A percentile compares a stretch with the other conserved stretches of the same genome.
These are phyloP conservation scores for Crithidia bombi DNA, from an alignment of 208 protist species.

Conservation along the genomic window DNA sequence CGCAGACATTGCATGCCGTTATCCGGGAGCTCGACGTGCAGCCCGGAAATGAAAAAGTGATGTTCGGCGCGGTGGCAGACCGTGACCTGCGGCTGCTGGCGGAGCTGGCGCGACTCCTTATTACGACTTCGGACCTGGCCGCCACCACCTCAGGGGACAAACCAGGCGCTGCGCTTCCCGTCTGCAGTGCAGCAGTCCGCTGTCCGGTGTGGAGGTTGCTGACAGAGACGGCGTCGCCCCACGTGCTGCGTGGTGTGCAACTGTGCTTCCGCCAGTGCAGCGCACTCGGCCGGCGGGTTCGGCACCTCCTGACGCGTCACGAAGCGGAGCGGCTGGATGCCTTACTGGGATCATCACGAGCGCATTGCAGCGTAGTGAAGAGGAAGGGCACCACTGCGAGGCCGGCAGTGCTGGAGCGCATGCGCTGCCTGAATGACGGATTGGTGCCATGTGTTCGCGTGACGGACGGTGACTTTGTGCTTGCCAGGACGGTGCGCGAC, in stretches of 20 bases:
- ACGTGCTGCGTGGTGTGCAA: constrained; percentile 22
- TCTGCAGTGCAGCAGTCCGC: neutral
- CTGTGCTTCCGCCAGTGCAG: constrained; percentile 38
- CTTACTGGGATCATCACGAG: constrained; percentile 4
- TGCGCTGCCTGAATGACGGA: neutral
- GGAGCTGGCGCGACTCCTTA: constrained; percentile 13
- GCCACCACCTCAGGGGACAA: neutral
- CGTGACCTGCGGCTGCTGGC: constrained; percentile 25
- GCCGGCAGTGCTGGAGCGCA: neutral
- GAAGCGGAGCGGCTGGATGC: constrained; percentile 39
- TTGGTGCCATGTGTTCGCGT: neutral
- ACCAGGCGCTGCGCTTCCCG: neutral
- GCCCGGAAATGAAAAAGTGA: constrained; percentile 25
- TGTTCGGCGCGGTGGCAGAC: constrained; percentile 29
- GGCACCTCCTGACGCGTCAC: constrained; percentile 33
- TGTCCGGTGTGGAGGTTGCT: constrained; percentile 25
- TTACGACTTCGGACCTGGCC: constrained; percentile 23
- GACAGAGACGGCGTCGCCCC: constrained; percentile 20
- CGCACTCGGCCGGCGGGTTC: constrained; percentile 49
- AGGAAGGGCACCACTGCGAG: neutral
- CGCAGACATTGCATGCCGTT: constrained; percentile 8
- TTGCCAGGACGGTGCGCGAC: constrained; percentile 10
- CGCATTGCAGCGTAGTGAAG: neutral
- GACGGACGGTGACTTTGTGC: constrained; percentile 15
- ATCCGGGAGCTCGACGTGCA: constrained; percentile 27